Evolutionary conservation across 805 yeast genomes (phyloP), one percentile per base, ranked within the genome.

Genomic region (Candida manassasensis): DNA sequence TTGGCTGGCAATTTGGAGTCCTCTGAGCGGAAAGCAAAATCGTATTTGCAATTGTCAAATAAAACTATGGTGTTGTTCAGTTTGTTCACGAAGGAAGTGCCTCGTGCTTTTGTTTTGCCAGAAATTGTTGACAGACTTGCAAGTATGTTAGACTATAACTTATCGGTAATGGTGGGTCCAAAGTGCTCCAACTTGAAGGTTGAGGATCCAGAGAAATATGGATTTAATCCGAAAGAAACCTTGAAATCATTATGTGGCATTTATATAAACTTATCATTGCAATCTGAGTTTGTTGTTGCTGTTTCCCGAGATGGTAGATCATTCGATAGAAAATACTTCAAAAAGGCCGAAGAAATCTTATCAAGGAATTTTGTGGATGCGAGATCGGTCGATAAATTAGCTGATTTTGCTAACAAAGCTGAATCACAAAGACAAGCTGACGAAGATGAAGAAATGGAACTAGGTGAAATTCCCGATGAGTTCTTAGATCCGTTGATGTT

Each of bases 401-500:
- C 56, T 16, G 53, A 59, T 10, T 87, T 93, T 57, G 84, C 80
- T 0, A 62, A 71, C 21, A 61, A 61, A n/a, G 95, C 94, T 0
- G 82, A 83, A 41, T 53, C 58, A 26, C 73, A 77, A 34, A 74
- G 77, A 50, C 48, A 67, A 19, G 65, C 64, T 10, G 90, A 84
- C 41, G 94, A 83, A 46, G 84, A 78, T 42, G 95, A 86, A 52
- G 97, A 90, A 44, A 52, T 77, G 43, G 96, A 87, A 53, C 69
- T 86, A 47, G 97, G 95, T 17, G 98, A 93, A 35, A 75, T 85
- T 12, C 99, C 99, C 0, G 98, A 93, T 55, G 97, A 93, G 57
- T 93, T 81, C 54, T 73, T 93, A 48, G 99, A 93, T 66, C 99
- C 99, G 10, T 74, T 93, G 49, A 90, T 93, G 97, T 93, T 71